Conservation (phyloP, 2,329 filamentous ascomycete genomes). For the Botrytis squamosa region DNA sequence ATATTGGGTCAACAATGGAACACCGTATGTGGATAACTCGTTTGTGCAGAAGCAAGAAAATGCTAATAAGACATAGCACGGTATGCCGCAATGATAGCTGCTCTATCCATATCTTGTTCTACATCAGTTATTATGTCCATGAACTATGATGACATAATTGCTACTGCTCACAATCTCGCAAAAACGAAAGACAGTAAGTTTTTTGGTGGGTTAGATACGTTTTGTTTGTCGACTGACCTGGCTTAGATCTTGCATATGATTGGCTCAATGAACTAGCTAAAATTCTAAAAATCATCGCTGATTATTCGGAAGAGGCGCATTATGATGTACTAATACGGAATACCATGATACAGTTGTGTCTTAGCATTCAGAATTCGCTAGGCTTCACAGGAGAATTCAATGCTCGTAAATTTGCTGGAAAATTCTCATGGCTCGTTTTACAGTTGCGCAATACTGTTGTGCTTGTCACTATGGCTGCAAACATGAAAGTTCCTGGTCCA, state of each 20-base stretch:
- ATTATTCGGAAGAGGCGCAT: slow-evolving; percentile 75
- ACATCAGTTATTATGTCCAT: slow-evolving; percentile 47
- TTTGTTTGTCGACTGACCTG: slow-evolving; percentile 14
- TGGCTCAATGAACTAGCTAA: slow-evolving; percentile 67
- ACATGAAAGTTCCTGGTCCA: slow-evolving; percentile 41
- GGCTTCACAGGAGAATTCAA: slow-evolving; percentile 66
- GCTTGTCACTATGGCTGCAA: slow-evolving; percentile 64
- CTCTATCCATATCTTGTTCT: slow-evolving; percentile 54
- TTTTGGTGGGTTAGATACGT: neutral
- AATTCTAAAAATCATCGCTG: slow-evolving; percentile 70
- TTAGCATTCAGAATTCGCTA: slow-evolving; percentile 77
- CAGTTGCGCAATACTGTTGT: slow-evolving; percentile 72
- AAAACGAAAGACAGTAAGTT: slow-evolving; percentile 32
- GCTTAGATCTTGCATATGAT: slow-evolving; percentile 57
- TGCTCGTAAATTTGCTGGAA: slow-evolving; percentile 64
- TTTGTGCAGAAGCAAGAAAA: neutral
- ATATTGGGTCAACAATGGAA: slow-evolving; percentile 49
- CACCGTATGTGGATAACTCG: slow-evolving; percentile 45
- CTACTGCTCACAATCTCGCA: slow-evolving; percentile 50
- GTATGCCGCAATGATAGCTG: slow-evolving; percentile 59
- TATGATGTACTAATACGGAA: slow-evolving; percentile 74
- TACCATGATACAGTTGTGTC: slow-evolving; percentile 67
- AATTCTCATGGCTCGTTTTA: slow-evolving; percentile 71
- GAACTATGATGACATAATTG: slow-evolving; percentile 70
- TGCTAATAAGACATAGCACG: slow-evolving; percentile 44